A percentile compares a stretch with the other conserved stretches of the same genome.
These are phyloP conservation scores for Candida krabiensis DNA, from an alignment of 805 yeast species.

Conservation along the genomic window DNA sequence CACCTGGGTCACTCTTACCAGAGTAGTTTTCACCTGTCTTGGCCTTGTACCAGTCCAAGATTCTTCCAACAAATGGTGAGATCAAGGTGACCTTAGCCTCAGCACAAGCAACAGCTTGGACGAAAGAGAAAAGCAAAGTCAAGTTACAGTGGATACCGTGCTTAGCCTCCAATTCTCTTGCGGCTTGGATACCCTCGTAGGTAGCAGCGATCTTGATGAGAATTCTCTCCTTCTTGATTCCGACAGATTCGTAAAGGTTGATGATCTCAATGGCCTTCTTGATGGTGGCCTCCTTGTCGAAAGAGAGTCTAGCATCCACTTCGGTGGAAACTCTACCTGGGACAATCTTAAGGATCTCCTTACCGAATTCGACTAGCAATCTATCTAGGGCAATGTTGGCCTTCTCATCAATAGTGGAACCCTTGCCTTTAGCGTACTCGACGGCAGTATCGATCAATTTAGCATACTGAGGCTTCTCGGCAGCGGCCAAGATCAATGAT, in stretches of 20 bases:
- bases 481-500: constrained; percentile 92
- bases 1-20: constrained; percentile 93
- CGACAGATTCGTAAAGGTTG: constrained; percentile 78
- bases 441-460: constrained; percentile 89
- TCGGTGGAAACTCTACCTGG: constrained; percentile 99
- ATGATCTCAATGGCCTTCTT: constrained; percentile 92
- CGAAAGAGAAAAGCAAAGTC: constrained; percentile 91
- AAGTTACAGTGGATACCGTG: constrained; percentile 92
- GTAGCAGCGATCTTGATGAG: constrained; percentile 97
- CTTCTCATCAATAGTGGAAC: constrained; percentile 59
- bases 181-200: constrained; percentile 99
- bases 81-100: constrained; percentile 95
- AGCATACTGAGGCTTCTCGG: constrained; percentile 88
- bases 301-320: constrained; percentile 97
- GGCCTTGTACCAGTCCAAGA: constrained; percentile 97
- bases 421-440: constrained; percentile 72
- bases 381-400: constrained; percentile 86
- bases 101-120: constrained; percentile 98
- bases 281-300: constrained; percentile 91
- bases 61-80: constrained; percentile 99
- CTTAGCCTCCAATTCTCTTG: constrained; percentile 88
- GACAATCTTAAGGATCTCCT: constrained; percentile 86
- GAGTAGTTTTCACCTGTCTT: constrained; percentile 85
- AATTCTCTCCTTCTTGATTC: constrained; percentile 85
- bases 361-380: constrained; percentile 94